These are phyloP conservation scores for Physaria fendleri DNA, from an alignment of 345 rosid species.

Conservation along the genomic window DNA sequence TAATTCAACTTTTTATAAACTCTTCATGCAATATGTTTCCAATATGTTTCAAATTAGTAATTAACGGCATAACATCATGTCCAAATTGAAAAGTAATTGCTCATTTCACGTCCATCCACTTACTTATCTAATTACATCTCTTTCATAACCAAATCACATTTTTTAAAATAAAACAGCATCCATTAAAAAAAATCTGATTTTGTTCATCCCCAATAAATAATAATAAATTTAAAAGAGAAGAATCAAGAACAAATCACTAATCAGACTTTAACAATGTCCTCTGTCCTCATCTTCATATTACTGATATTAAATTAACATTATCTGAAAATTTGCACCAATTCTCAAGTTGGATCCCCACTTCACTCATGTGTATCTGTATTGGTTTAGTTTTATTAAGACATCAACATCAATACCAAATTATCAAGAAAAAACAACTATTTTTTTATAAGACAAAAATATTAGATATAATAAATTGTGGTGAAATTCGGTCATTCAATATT, in stretches of 20 bases:
- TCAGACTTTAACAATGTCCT: conserved; percentile 26
- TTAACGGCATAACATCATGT: not conserved
- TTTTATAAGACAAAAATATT: not conserved
- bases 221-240: not conserved
- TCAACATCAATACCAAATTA: conserved; percentile 34
- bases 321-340: not conserved
- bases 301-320: not conserved
- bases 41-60: not conserved
- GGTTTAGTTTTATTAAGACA: conserved; percentile 22
- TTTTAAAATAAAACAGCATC: too few species aligned
- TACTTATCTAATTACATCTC: conserved; percentile 26
- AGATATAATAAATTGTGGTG: conserved; percentile 10
- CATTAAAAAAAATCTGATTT: conserved; percentile 15
- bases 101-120: conserved; percentile 38
- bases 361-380: too few species aligned
- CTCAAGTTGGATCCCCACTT: conserved; percentile 32
- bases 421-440: not conserved
- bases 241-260: conserved; percentile 26
- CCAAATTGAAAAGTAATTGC: conserved; percentile 32
- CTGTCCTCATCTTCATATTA: conserved; percentile 18
- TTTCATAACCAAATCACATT: conserved; percentile 26
- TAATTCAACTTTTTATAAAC: too few species aligned
- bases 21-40: too few species aligned
- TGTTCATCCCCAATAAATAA: not conserved
- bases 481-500: conserved; percentile 16